phyloP scores from a whole-genome alignment of 345 rosid species.

The Populus euphratica region DNA sequence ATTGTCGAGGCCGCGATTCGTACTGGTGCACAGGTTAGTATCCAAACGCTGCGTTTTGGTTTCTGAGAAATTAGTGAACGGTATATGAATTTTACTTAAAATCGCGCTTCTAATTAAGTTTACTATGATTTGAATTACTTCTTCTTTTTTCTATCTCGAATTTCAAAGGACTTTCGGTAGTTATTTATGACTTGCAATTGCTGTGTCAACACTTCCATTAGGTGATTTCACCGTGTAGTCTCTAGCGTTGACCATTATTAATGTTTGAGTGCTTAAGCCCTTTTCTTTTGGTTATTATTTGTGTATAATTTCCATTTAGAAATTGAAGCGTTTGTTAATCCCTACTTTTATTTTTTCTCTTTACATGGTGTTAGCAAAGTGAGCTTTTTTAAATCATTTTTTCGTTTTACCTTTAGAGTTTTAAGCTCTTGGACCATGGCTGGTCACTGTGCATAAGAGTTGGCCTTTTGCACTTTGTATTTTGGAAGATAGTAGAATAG shows the following conservation, averaged over 20 bases:
- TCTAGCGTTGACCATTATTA: not conserved
- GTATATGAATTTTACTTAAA: not conserved
- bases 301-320: no score
- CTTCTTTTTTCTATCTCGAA: not conserved
- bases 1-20: constrained; percentile 76
- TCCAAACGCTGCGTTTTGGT: not conserved
- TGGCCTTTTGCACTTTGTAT: no score
- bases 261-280: not conserved
- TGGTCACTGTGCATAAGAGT: no score
- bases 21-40: constrained; percentile 72
- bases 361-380: no score
- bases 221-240: not conserved
- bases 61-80: not conserved
- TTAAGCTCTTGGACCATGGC: no score
- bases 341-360: not conserved
- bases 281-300: not conserved
- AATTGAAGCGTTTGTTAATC: not conserved
- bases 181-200: not conserved
- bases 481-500: no score
- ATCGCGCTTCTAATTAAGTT: not conserved
- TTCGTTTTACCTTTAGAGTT: no score
- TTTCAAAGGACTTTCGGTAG: not conserved
- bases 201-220: not conserved
- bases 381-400: no score
- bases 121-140: not conserved